Evolutionary conservation across 495 filamentous ascomycete genomes (phyloP).

Genomic region (Podospora fimiseda): DNA sequence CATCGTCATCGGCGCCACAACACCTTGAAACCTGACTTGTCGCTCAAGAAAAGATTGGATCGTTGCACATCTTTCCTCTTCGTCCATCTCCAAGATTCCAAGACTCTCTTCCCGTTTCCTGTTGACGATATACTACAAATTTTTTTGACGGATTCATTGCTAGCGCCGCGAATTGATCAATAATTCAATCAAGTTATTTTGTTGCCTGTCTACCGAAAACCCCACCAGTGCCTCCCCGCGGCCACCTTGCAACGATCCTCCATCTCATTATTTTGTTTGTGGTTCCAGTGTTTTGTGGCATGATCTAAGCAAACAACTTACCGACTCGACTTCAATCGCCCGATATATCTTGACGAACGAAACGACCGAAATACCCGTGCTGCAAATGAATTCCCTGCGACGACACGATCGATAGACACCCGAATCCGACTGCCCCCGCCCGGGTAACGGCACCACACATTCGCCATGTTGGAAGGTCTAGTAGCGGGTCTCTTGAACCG

Average conservation of each 20-base stretch:
- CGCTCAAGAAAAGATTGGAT: no score
- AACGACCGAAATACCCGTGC: not conserved
- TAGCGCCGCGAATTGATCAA: not conserved
- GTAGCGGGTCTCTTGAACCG: constrained; percentile 91
- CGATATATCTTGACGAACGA: not conserved
- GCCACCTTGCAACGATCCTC: not conserved
- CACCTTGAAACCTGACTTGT: not conserved
- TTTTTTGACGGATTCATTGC: no score
- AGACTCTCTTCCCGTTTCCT: not conserved
- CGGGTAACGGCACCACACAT: constrained; percentile 45
- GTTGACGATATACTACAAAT: not conserved
- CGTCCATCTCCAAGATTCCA: not conserved
- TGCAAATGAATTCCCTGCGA: constrained; percentile 31
- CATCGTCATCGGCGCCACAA: constrained; percentile 15
- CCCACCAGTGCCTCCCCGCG: not conserved
- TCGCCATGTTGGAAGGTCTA: constrained; percentile 57
- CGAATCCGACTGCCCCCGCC: constrained; percentile 34
- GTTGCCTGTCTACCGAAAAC: constrained; percentile 5
- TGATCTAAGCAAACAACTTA: not conserved
- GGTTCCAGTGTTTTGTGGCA: not conserved
- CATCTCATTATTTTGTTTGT: no score
- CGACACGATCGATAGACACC: constrained; percentile 21
- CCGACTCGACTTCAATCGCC: not conserved
- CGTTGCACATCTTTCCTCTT: no score
- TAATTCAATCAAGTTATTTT: not conserved